Evolutionary conservation across 192 early-diverging fungal species (phyloP).

Genomic region (Coemansia sp.): DNA sequence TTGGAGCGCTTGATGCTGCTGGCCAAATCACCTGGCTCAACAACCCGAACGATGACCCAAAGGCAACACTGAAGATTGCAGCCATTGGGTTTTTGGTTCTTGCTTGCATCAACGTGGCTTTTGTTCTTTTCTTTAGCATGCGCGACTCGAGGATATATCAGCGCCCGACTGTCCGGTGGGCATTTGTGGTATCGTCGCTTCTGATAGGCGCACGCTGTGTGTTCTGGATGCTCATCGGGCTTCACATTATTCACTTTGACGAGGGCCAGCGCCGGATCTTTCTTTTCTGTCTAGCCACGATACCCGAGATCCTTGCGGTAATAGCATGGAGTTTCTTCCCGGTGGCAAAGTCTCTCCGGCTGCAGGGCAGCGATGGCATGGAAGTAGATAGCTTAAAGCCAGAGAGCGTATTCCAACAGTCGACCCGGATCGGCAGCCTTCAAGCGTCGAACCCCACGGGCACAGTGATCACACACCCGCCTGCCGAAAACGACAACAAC

Average conservation of each 20-base stretch:
- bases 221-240: constrained; percentile 51
- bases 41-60: constrained; percentile 29
- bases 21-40: constrained; percentile 56
- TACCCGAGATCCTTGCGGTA: constrained; percentile 24
- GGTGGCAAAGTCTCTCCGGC: constrained; percentile 27
- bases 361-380: neutral
- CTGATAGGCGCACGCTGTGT: constrained; percentile 33
- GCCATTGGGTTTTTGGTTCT: constrained; percentile 42
- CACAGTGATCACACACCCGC: neutral
- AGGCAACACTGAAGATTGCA: constrained; percentile 27
- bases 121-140: constrained; percentile 21
- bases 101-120: constrained; percentile 15
- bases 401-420: neutral
- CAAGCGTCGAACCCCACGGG: neutral
- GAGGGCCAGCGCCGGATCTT: constrained; percentile 46
- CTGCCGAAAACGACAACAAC: neutral
- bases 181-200: constrained; percentile 24
- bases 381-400: constrained; percentile 19
- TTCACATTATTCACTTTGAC: constrained; percentile 27
- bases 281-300: constrained; percentile 41
- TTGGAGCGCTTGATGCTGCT: constrained; percentile 50
- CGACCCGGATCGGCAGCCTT: neutral
- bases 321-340: constrained; percentile 32
- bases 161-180: constrained; percentile 37
- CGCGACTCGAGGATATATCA: constrained; percentile 47